Base-by-base conservation (phyloP, 1,284 basidiomycete genomes). In the Ceratobasidium sp. region DNA sequence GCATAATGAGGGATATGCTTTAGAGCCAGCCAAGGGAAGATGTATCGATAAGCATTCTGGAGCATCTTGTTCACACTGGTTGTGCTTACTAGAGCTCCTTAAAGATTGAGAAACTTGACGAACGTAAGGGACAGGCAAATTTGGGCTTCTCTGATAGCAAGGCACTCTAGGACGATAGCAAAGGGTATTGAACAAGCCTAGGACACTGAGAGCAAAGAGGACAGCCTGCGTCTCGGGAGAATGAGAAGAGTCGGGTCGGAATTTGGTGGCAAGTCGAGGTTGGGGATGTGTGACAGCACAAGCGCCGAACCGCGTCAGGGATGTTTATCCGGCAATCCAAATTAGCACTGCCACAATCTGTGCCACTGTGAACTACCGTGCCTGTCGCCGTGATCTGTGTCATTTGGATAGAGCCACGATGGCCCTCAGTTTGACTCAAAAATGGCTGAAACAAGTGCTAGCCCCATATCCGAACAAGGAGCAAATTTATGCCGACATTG, bases 381-480 rank as follows among this genome's bases (percentile, higher is more conserved):
- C 33, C 57, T 28, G 57, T 62, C 48, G 40, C 65, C 62, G 42
- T 6, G 61, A 57, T 59, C 61, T 23, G 61, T 46, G 50, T 15
- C 48, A 42, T 40, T 62, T 62, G 61, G 28, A 44, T 44, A 48
- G 62, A 40, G 48, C 64, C 40, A 20, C 54, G 38, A 80, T 81
- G 80, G 61, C 80, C 6, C 79, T 78, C n/a, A 70, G 83, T 4
- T 83, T 87, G 78, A 89, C 88, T 9, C 86, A 88, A 78, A 86
- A 90, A 84, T 97, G 95, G 95, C 89, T 97, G 79, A 87, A 89
- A 61, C 89, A 93, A 82, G 92, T 93, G 80, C 86, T 91, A 65
- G 86, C 86, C 62, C 85, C 91, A 20, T 98, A 98, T 83, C 83
- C 86, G 1, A 84, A 90, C 78, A 84, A 83, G 40, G 91, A 93